Percentiles rank a stretch among this genome's conserved stretches.
Evolutionary conservation across 177 flowering plant genomes (phyloP).

Genomic region (Vitis hybrid): DNA sequence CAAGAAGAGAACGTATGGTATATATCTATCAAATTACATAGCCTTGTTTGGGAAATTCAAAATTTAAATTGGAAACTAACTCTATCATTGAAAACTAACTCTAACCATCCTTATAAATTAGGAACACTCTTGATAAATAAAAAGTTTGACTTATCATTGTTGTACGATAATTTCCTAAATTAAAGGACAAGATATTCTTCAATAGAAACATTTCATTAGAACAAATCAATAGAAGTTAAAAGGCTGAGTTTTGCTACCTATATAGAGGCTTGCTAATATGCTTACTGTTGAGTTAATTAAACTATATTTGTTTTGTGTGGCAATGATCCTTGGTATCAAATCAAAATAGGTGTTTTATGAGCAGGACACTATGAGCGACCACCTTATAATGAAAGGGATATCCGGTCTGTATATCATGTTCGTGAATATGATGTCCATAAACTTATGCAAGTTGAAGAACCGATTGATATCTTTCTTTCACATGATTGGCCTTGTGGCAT

Average conservation of each 20-base stretch:
- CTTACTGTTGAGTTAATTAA: not conserved
- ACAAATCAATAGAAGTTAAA: not conserved
- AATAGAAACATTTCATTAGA: not conserved
- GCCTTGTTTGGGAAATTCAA: no score
- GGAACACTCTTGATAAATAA: no score
- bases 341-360: constrained; percentile 23
- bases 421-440: constrained; percentile 96
- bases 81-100: no score
- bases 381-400: constrained; percentile 80
- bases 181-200: no score
- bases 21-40: no score
- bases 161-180: no score
- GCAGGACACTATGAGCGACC: constrained; percentile 93
- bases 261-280: not conserved
- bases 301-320: not conserved
- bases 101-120: no score
- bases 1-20: no score
- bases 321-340: not conserved
- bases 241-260: not conserved
- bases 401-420: constrained; percentile 86
- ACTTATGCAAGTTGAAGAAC: constrained; percentile 86
- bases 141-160: no score
- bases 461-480: constrained; percentile 87
- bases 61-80: no score
- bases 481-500: constrained; percentile 99